These are phyloP conservation scores for Dichotomopilus funicola DNA, from an alignment of 2,329 filamentous ascomycete genomes.

Conservation along the genomic window DNA sequence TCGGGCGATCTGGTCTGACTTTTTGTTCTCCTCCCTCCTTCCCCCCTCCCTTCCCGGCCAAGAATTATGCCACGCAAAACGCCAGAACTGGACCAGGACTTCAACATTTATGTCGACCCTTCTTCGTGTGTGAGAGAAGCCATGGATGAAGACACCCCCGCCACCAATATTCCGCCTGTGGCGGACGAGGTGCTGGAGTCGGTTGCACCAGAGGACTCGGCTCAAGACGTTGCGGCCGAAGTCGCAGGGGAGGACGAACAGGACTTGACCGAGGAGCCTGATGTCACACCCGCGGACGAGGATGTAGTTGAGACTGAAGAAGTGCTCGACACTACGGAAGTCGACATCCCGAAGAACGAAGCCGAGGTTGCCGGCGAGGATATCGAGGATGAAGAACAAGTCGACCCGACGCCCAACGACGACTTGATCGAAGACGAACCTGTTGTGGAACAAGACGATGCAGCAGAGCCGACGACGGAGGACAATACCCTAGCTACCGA, in stretches of 20 bases:
- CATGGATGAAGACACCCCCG: slow-evolving; percentile 33
- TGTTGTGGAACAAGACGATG: no score
- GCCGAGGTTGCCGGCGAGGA: background rate
- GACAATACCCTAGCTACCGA: no score
- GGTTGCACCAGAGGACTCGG: background rate
- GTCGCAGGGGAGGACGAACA: background rate
- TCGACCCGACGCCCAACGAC: no score
- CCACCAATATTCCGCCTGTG: slow-evolving; percentile 8
- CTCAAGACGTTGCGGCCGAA: background rate
- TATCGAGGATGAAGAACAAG: no score
- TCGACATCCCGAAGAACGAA: background rate
- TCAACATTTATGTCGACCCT: slow-evolving; percentile 43
- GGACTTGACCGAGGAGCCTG: background rate
- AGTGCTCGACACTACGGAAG: background rate
- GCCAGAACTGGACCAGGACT: slow-evolving; percentile 34
- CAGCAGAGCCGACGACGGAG: no score
- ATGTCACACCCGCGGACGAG: no score
- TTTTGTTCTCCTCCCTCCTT: background rate
- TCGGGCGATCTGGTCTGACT: background rate
- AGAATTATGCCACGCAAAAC: slow-evolving; percentile 15
- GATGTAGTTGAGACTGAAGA: background rate
- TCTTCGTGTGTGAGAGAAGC: slow-evolving; percentile 38
- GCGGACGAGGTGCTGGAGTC: slow-evolving; percentile 13
- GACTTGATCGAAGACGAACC: no score
- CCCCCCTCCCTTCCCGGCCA: background rate